Base-by-base conservation (phyloP, 2,329 filamentous ascomycete genomes). In the Ophiostoma australiae region DNA sequence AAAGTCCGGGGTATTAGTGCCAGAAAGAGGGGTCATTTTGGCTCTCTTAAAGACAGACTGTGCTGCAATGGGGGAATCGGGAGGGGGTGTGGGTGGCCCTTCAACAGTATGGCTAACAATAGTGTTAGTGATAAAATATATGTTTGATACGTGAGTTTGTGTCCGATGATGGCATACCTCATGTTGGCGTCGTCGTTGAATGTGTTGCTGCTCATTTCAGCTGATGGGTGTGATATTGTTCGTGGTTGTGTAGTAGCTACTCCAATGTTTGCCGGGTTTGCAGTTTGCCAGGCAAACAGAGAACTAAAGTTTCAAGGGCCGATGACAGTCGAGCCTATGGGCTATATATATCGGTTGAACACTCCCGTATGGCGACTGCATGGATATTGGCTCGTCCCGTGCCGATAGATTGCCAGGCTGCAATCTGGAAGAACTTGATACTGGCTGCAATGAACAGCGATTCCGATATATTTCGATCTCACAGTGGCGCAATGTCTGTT, bases 1-100 rank as follows among this genome's bases (percentile, higher is more conserved):
- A 61, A 76, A 74, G 27, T 75, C 76, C 1, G 77, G 76, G 11
- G 78, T 79, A 68, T 75, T 74, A 7, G 74, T 72, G 8, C 75
- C 76, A 13, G 75, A 77, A 41, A 73, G 75, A 33, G 58, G 23
- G 15, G 58, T 8, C 58, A 63, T 63, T 11, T 41, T 23, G n/a
- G 33, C n/a, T 39, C 35, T 5, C 20, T 23, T 39, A 1, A 39
- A 41, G 66, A 11, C 37, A 31, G 6, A 48, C n/a, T 44, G 66
- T 11, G 37, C 10, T 4, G 66, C n/a, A 31, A 13, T 5, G 20
- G 73, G 72, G 1, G 71, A 72, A n/a, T 74, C 73, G 4, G 73
- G 73, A 17, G 73, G 73, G n/a, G 73, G 73, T 4, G 73, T 74
- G 0, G 73, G 73, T n/a, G 73, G 73, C 13, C 67, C 67, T 10